These are phyloP conservation scores for Aspergillus caelatus DNA, from an alignment of 2,329 filamentous ascomycete species.

Conservation along the genomic window DNA sequence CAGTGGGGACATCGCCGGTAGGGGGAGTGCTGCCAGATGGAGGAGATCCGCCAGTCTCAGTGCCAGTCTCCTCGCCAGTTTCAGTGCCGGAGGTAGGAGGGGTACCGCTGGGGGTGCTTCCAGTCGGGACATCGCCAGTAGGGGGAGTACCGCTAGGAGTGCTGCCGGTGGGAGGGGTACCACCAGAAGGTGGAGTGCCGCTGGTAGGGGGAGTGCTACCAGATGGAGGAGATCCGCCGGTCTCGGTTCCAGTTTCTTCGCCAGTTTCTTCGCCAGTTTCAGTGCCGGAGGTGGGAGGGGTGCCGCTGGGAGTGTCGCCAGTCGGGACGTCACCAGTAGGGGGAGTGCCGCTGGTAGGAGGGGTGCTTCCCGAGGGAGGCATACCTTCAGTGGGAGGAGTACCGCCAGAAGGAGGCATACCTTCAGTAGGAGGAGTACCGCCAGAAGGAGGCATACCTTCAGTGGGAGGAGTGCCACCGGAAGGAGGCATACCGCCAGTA, in stretches of 20 bases:
- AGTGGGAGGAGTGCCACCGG: background rate
- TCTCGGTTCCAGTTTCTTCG: too few relatives aligned
- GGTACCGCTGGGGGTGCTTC: background rate
- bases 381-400: too few relatives aligned
- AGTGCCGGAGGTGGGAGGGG: background rate
- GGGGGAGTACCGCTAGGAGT: background rate
- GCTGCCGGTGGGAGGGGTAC: background rate
- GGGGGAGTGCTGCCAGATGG: background rate
- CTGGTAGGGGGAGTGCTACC: background rate
- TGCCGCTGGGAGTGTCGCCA: background rate
- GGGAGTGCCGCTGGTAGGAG: background rate
- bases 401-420: background rate
- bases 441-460: background rate
- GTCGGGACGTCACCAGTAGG: background rate
- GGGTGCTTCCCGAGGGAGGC: background rate
- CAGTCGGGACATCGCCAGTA: background rate
- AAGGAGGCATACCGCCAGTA: background rate
- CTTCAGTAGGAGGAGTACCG: background rate
- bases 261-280: background rate
- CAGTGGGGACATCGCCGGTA: background rate
- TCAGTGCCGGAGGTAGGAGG: background rate
- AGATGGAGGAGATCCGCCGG: background rate
- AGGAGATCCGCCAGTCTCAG: background rate
- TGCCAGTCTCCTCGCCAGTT: background rate
- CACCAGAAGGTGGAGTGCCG: background rate